Conservation (phyloP, 495 filamentous ascomycete genomes). For the Talaromyces thailandensis region DNA sequence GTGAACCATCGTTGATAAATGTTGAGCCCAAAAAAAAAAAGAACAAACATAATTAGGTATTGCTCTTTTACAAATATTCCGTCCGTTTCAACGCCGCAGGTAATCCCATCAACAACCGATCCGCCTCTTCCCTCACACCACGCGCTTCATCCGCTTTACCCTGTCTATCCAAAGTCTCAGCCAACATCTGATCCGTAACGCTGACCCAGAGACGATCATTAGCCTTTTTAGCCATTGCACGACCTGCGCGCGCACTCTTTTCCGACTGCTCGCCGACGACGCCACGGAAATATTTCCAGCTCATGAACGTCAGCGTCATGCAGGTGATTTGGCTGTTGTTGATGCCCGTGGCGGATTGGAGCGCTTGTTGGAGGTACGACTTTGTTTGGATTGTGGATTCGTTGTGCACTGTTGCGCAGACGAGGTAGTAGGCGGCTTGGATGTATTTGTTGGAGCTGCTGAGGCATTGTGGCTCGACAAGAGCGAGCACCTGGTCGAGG, state of each 20-base stretch:
- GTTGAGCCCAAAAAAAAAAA: not conserved
- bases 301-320: conserved; percentile 80
- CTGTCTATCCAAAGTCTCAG: conserved; percentile 62
- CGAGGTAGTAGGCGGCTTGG: conserved; percentile 66
- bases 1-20: not conserved
- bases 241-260: conserved; percentile 71
- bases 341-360: conserved; percentile 46
- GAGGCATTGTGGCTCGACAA: conserved; percentile 58
- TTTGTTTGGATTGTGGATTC: conserved; percentile 66
- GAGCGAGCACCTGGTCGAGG: conserved; percentile 45
- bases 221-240: conserved; percentile 63
- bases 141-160: conserved; percentile 57
- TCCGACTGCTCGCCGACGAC: conserved; percentile 85
- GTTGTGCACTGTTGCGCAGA: conserved; percentile 57
- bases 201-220: conserved; percentile 77
- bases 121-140: conserved; percentile 31
- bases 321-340: conserved; percentile 64
- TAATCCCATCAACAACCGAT: conserved; percentile 32
- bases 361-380: conserved; percentile 58
- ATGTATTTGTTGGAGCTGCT: conserved; percentile 64
- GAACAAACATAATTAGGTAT: too few relatives aligned
- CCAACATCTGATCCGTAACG: conserved; percentile 73
- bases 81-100: conserved; percentile 31
- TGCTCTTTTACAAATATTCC: conserved; percentile 4
- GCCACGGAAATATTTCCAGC: conserved; percentile 71